Base-by-base conservation (phyloP, 257 asterid species). In the Capsicum chinense region DNA sequence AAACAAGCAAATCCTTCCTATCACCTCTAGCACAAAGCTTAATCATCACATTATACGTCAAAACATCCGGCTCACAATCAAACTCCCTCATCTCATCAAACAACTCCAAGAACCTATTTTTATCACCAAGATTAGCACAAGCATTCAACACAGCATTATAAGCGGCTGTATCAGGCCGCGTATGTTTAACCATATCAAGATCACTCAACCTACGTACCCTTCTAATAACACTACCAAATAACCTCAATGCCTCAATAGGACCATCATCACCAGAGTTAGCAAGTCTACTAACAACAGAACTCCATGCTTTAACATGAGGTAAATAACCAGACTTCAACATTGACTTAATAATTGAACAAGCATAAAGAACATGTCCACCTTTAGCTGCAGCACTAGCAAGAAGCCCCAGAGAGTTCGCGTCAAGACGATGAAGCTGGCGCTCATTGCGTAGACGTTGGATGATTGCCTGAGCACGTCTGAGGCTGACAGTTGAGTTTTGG, bases 271-370 rank as follows among this genome's bases (percentile, higher is more conserved):
- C 94, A 0, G 94, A 89, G 33, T 89, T 85, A 37, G 95, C 92
- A 82, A 96, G 98, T n/a, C 90, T 84, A 84, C 98, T 94, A 4
- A 92, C 83, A 6, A 94, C 99, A 47, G 98, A 95, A 59, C 98
- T 95, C 99, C 98, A 96, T 33, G 99, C 98, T 83, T 96, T 94
- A 57, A 96, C 97, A 74, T 96, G 98, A 0, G 99, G 98, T 9
- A 94, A 92, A 70, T 94, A 96, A 7, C 99, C 98, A 0, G 98
- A 92, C 48, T 90, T 94, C 13, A 96, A 91, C 99, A 96, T 96
- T 56, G 99, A 94, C 83, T 90, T 94, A 85, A 96, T 86, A 73
- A 97, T 91, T 10, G 98, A 94, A 7, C 94, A 84, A 47, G 98
- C 98, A 69, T 97, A 94, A n/a, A 93, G 94, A 1, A 92, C 89